Evolutionary conservation across 805 yeast genomes (phyloP).

Genomic region (Candida wancherniae): DNA sequence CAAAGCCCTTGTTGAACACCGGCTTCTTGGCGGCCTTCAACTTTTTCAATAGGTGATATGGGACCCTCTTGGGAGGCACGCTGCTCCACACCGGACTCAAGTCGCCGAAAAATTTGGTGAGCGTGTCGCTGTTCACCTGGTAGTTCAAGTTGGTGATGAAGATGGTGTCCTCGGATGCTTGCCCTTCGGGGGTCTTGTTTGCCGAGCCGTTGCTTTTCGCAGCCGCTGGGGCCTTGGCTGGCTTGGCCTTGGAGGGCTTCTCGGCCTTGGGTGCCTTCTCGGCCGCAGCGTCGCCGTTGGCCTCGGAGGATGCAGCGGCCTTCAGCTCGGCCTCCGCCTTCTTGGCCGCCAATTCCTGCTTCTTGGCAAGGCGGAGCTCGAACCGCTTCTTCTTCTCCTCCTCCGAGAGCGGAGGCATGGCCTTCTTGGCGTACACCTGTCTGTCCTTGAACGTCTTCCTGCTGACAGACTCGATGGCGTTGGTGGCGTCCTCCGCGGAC

Average conservation of each 20-base stretch:
- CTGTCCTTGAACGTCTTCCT: slow-evolving; percentile 43
- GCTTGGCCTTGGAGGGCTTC: not conserved
- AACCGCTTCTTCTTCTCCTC: slow-evolving; percentile 37
- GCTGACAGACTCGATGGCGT: slow-evolving; percentile 39
- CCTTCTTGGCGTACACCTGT: slow-evolving; percentile 48
- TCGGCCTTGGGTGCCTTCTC: not conserved
- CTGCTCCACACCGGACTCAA: slow-evolving; percentile 54
- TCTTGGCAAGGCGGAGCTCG: slow-evolving; percentile 30
- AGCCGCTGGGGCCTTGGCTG: not conserved
- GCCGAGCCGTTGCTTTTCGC: not conserved
- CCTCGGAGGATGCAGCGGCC: slow-evolving; percentile 9
- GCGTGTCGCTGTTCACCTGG: slow-evolving; percentile 42
- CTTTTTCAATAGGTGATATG: slow-evolving; percentile 39
- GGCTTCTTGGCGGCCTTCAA: slow-evolving; percentile 37
- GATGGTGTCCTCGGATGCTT: slow-evolving; percentile 52
- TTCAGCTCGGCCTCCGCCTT: slow-evolving; percentile 11
- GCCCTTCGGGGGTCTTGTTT: slow-evolving; percentile 41
- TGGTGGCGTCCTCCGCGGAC: slow-evolving; percentile 39
- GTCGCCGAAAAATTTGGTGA: slow-evolving; percentile 42
- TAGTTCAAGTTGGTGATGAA: slow-evolving; percentile 59
- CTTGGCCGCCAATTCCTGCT: slow-evolving; percentile 14
- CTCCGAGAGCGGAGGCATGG: slow-evolving; percentile 48
- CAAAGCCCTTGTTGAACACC: slow-evolving; percentile 58
- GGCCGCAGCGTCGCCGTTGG: slow-evolving; percentile 1
- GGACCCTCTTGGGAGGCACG: slow-evolving; percentile 51